Percentiles rank a stretch among this genome's conserved stretches.
phyloP scores from a whole-genome alignment of 495 filamentous ascomycete genomes.

The Tricharina praecox region DNA sequence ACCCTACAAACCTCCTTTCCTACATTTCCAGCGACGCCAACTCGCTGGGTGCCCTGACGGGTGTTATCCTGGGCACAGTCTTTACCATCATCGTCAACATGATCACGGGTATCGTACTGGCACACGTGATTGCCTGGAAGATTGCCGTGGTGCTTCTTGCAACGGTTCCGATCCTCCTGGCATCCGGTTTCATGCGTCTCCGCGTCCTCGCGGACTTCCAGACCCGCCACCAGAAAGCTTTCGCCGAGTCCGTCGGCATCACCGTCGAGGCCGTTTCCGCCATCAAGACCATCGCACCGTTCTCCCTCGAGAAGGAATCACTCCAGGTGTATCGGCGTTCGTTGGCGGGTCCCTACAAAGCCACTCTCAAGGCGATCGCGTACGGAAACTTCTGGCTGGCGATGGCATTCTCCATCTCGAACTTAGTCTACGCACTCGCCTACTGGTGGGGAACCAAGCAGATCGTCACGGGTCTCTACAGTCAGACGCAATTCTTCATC shows the following conservation, averaged over 20 bases:
- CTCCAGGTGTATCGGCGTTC: conserved; percentile 33
- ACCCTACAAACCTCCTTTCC: conserved; percentile 35
- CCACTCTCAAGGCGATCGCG: conserved; percentile 27
- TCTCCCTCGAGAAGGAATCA: conserved; percentile 37
- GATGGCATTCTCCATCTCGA: conserved; percentile 31
- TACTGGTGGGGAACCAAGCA: conserved; percentile 51
- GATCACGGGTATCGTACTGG: conserved; percentile 34
- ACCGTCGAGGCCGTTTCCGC: conserved; percentile 41
- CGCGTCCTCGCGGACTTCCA: conserved; percentile 38
- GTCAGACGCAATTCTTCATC: conserved; percentile 47
- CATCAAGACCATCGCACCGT: conserved; percentile 40
- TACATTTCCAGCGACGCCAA: conserved; percentile 38
- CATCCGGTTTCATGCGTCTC: conserved; percentile 40
- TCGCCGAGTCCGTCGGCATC: conserved; percentile 37
- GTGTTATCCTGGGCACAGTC: conserved; percentile 32
- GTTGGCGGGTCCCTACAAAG: conserved; percentile 28
- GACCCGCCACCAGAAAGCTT: conserved; percentile 42
- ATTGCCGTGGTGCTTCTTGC: conserved; percentile 41
- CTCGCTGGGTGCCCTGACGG: conserved; percentile 31
- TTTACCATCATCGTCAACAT: conserved; percentile 31
- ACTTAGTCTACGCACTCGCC: conserved; percentile 43
- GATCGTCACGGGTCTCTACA: conserved; percentile 39
- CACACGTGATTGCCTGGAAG: conserved; percentile 47
- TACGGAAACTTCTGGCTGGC: conserved; percentile 30
- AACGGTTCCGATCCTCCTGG: conserved; percentile 37